phyloP scores from a whole-genome alignment of 2,329 filamentous ascomycete genomes.

The Ascochyta clinopodiicola region DNA sequence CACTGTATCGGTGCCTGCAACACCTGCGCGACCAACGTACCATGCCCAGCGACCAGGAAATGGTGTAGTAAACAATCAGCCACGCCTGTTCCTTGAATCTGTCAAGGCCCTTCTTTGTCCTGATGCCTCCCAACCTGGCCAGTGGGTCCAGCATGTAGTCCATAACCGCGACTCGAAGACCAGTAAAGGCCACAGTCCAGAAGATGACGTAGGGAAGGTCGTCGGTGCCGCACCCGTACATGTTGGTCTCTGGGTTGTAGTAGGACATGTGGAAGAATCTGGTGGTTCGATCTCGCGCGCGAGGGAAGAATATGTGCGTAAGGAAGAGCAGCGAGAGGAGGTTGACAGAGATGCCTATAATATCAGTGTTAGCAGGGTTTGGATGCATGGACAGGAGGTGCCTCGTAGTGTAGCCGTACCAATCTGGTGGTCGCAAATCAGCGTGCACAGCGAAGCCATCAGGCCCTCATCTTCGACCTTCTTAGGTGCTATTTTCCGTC shows the following conservation, averaged over 20 bases:
- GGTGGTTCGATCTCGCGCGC: conserved; percentile 76
- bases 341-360: conserved; percentile 80
- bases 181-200: conserved; percentile 85
- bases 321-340: conserved; percentile 82
- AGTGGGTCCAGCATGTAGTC: conserved; percentile 85
- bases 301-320: conserved; percentile 82
- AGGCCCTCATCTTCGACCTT: conserved; percentile 69
- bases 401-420: conserved; percentile 60
- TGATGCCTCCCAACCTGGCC: conserved; percentile 74
- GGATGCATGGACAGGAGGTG: not conserved
- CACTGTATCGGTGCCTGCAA: not conserved
- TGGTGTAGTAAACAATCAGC: conserved; percentile 81
- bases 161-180: conserved; percentile 81
- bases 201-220: conserved; percentile 79
- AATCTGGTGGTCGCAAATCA: conserved; percentile 80
- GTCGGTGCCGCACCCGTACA: conserved; percentile 79
- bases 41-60: conserved; percentile 85
- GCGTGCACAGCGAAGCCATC: conserved; percentile 66
- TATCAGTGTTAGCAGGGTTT: not conserved
- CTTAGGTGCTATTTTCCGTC: conserved; percentile 38
- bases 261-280: conserved; percentile 92
- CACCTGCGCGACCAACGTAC: conserved; percentile 56
- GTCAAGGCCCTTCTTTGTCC: conserved; percentile 75
- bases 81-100: conserved; percentile 95
- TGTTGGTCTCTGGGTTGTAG: conserved; percentile 70